Evolutionary conservation across 345 rosid species (phyloP).

Genomic region (Ceriops zippeliana): DNA sequence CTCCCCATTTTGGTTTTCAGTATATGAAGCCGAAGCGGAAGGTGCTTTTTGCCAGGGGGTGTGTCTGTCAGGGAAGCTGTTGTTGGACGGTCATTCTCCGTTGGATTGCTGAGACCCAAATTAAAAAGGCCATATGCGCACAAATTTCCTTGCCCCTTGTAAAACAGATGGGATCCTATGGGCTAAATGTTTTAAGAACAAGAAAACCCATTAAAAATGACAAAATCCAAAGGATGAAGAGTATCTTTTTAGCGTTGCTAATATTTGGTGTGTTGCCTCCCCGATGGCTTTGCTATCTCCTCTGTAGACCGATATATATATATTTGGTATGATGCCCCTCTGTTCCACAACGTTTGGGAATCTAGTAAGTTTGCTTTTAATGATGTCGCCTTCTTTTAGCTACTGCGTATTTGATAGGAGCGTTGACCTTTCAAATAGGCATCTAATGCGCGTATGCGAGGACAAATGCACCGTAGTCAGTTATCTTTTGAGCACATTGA

Average conservation of each 20-base stretch:
- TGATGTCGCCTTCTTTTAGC: neutral
- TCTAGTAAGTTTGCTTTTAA: neutral
- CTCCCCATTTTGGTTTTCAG: neutral
- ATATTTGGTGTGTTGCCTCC: neutral
- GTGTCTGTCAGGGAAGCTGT: no score
- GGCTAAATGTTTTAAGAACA: neutral
- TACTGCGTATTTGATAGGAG: no score
- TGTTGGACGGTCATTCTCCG: no score
- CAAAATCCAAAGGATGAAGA: neutral
- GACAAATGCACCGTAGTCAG: slow-evolving; percentile 8
- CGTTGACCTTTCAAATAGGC: neutral
- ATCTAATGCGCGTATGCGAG: slow-evolving; percentile 7
- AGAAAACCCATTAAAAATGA: neutral
- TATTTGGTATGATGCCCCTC: neutral
- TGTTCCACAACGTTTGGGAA: slow-evolving; percentile 1
- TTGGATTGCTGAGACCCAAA: no score
- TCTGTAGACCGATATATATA: no score
- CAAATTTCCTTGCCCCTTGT: no score
- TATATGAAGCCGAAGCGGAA: no score
- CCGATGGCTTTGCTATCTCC: no score
- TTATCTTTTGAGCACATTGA: slow-evolving; percentile 15
- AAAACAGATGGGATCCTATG: neutral
- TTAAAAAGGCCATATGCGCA: no score
- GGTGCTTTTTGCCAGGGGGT: no score
- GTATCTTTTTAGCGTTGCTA: neutral